Percentiles rank a stretch among this genome's conserved stretches.
Evolutionary conservation across 306 rosid genomes (phyloP).

Genomic region (Betula pendula): DNA sequence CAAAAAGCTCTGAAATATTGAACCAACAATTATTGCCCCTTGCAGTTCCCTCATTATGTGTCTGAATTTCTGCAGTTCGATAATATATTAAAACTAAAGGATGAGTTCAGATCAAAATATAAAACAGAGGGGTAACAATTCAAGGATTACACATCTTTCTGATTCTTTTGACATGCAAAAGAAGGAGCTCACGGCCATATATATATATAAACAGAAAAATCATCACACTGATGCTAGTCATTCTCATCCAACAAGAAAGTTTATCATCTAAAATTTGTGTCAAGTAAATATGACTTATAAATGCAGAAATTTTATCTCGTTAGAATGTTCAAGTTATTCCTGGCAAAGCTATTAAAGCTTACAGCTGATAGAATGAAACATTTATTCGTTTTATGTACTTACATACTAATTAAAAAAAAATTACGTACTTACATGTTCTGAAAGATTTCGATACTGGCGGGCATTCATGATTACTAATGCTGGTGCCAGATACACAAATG

Average conservation of each 20-base stretch:
- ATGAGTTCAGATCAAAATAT: conserved; percentile 12
- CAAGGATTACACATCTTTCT: not conserved
- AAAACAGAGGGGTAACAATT: not conserved
- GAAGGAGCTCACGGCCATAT: not conserved
- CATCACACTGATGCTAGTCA: conserved; percentile 1
- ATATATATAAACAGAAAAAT: not conserved
- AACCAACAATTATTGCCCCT: conserved; percentile 92
- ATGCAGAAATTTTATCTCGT: conserved; percentile 12
- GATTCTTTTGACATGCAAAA: conserved; percentile 14
- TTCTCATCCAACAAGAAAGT: not conserved
- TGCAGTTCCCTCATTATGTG: conserved; percentile 97
- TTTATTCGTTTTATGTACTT: conserved; percentile 33
- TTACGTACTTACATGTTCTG: conserved; percentile 68
- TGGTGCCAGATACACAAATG: conserved; percentile 89
- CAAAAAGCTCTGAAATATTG: conserved; percentile 78
- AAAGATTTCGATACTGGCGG: conserved; percentile 75
- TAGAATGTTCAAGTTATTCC: conserved; percentile 9
- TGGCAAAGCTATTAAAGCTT: conserved; percentile 22
- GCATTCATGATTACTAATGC: conserved; percentile 80
- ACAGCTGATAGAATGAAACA: conserved; percentile 6
- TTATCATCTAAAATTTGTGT: conserved; percentile 10
- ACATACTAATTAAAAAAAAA: conserved; percentile 31
- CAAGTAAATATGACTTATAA: conserved; percentile 21
- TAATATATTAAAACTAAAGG: conserved; percentile 21
- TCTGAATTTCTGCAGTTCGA: conserved; percentile 75